Evolutionary conservation across 352 stramenopile species (phyloP).

Genomic region (Pythium plurisporium): DNA sequence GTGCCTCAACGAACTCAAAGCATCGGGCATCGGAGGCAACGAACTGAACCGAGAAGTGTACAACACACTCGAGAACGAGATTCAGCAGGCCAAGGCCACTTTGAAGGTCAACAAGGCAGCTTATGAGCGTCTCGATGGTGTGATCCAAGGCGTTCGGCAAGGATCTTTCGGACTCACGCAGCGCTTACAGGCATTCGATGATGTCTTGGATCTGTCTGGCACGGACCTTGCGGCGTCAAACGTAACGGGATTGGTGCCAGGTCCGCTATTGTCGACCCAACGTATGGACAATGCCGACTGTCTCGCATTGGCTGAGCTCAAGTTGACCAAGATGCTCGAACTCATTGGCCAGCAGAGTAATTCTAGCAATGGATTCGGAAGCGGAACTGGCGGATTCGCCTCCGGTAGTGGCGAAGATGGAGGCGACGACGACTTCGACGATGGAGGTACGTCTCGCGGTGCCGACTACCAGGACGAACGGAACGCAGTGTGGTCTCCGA

Average conservation of each 20-base stretch:
- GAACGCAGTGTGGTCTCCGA: conserved; percentile 55
- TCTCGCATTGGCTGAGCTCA: conserved; percentile 59
- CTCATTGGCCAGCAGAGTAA: conserved; percentile 68
- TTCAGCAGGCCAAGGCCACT: conserved; percentile 62
- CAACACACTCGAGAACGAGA: conserved; percentile 71
- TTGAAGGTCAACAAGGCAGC: conserved; percentile 78
- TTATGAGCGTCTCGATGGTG: conserved; percentile 66
- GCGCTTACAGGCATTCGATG: conserved; percentile 65
- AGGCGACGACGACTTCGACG: conserved; percentile 18
- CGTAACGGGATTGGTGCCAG: neutral
- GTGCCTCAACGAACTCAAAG: conserved; percentile 75
- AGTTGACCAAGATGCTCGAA: conserved; percentile 74
- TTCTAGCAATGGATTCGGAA: conserved; percentile 50
- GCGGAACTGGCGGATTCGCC: conserved; percentile 30
- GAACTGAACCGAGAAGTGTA: conserved; percentile 80
- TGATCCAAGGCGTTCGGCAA: conserved; percentile 68
- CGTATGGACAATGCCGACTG: conserved; percentile 53
- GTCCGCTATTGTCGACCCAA: conserved; percentile 12
- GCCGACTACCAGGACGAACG: conserved; percentile 48
- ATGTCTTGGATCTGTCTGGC: conserved; percentile 44
- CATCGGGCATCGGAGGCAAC: conserved; percentile 66
- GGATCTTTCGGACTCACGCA: conserved; percentile 68
- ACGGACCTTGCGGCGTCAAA: neutral
- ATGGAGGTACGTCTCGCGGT: conserved; percentile 18
- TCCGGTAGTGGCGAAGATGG: conserved; percentile 27